Base-by-base conservation (phyloP, 306 rosid species). In the Acacia acuminata region DNA sequence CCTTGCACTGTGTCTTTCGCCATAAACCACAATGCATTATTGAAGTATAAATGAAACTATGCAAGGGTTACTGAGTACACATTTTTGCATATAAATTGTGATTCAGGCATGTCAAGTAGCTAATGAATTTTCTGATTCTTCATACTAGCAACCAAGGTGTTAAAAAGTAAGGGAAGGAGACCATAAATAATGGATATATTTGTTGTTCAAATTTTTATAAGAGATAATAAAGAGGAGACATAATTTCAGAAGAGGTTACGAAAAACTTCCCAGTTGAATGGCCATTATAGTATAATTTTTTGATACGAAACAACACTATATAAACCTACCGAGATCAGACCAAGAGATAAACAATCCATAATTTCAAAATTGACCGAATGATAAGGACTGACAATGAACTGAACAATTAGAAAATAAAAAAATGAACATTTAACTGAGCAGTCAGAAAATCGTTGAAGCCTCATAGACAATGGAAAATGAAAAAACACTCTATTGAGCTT, bases 91-190 rank as follows among this genome's bases (percentile, higher is more conserved):
- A 72, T 11, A 53, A 68, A 74, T 42, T 48, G 7, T 11, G 69
- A 77, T 73, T 73, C 84, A 81, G 43, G 72, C 80, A 81, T 17
- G 5, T 10, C 64, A 78, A 82, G 40, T 42, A 30, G 11, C 53
- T 9, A 16, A 30, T 34, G 32, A 68, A 27, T 36, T 65, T 53
- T 72, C 71, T 65, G 64, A 53, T 27, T 64, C 72, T 65, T 43
- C 42, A 61, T 25, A 42, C 6, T 4, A 71, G 64, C 43, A n/a
- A 24, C 1, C 44, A 60, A 38, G 48, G 15, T 60, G 24, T 47
- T 71, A 51, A 12, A 53, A 75, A 64, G 8, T 9, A 56, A 65
- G 45, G 43, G 36, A 55, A 12, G 69, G 48, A 60, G 36, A 60
- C 66, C 66, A 32, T 5, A 32, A 32, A 78, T 32, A 78, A 38